Conservation (phyloP, 2,329 filamentous ascomycete species). For the Fusarium subtropicale region DNA sequence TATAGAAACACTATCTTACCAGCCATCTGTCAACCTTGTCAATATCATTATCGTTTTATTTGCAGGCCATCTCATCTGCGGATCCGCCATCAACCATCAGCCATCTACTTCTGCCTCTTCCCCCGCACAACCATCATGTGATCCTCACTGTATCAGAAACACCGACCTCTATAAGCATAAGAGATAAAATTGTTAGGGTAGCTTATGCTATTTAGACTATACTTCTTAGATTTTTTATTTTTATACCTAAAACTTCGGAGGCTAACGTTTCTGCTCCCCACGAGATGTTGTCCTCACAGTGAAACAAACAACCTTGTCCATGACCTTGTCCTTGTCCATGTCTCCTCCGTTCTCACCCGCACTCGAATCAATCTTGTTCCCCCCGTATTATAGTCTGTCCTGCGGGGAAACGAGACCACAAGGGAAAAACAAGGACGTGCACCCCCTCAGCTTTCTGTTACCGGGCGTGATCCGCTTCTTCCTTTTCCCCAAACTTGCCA, state of each 20-base stretch:
- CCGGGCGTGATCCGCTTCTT: constrained; percentile 19
- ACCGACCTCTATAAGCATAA: no score
- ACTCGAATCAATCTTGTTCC: neutral
- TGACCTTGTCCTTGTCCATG: neutral
- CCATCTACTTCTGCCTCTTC: neutral
- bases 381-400: constrained; percentile 4
- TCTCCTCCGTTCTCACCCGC: constrained; percentile 29
- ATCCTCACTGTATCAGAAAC: no score
- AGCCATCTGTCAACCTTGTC: neutral
- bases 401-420: constrained; percentile 14
- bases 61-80: neutral
- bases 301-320: neutral
- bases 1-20: neutral
- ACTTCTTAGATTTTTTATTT: no score
- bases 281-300: neutral
- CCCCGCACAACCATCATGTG: neutral
- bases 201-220: no score
- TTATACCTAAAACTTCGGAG: no score
- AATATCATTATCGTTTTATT: neutral
- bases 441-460: constrained; percentile 17
- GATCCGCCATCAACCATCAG: neutral
- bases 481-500: constrained; percentile 40
- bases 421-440: constrained; percentile 13
- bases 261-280: no score
- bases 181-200: no score